Conservation (phyloP, 805 yeast genomes). For the Cyberlindnera mycetangii region DNA sequence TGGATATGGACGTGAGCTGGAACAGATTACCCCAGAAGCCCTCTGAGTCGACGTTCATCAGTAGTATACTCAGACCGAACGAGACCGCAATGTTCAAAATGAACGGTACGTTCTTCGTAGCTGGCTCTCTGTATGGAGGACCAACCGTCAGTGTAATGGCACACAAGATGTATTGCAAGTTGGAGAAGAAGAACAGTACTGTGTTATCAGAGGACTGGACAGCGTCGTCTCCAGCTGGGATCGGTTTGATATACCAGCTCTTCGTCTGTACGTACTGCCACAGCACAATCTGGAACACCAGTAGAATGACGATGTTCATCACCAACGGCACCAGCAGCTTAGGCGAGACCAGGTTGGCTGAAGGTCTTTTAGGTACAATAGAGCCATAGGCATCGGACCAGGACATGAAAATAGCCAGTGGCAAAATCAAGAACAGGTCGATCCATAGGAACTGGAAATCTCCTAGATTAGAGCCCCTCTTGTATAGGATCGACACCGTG, state of each 20-base stretch:
- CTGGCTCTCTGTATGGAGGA: conserved; percentile 86
- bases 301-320: conserved; percentile 66
- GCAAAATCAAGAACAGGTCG: conserved; percentile 85
- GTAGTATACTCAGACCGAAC: conserved; percentile 42
- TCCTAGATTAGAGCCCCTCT: conserved; percentile 88
- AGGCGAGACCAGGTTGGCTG: conserved; percentile 89
- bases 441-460: conserved; percentile 96
- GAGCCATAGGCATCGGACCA: conserved; percentile 80
- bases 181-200: conserved; percentile 71
- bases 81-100: conserved; percentile 57
- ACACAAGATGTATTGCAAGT: conserved; percentile 83
- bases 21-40: conserved; percentile 62
- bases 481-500: conserved; percentile 80
- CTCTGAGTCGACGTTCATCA: conserved; percentile 54
- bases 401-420: conserved; percentile 95
- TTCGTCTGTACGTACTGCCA: conserved; percentile 60
- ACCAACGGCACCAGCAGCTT: conserved; percentile 80
- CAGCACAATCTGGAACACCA: conserved; percentile 61
- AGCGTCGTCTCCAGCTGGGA: conserved; percentile 77
- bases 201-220: conserved; percentile 91
- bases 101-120: conserved; percentile 66
- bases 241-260: conserved; percentile 78
- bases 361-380: conserved; percentile 75
- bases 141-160: conserved; percentile 89
- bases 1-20: conserved; percentile 67